Evolutionary conservation across 2,329 filamentous ascomycete species (phyloP).

Genomic region (Fonsecaea pugnacius): DNA sequence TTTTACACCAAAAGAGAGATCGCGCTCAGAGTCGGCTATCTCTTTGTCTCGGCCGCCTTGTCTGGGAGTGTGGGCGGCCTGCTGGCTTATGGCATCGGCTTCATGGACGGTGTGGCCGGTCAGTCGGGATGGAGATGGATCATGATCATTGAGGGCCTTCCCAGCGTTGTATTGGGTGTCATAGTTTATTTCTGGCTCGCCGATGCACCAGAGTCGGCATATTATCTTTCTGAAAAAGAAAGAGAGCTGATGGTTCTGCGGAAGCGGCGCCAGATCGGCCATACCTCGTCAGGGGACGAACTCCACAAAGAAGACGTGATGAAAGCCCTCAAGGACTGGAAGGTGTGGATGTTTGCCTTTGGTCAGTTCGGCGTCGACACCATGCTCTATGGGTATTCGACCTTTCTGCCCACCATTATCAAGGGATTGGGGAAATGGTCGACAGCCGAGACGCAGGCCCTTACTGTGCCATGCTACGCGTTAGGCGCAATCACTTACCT

Average conservation of each 20-base stretch:
- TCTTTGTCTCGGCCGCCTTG: constrained; percentile 55
- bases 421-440: constrained; percentile 68
- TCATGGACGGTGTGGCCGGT: constrained; percentile 56
- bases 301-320: constrained; percentile 68
- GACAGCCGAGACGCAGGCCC: constrained; percentile 69
- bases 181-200: constrained; percentile 52
- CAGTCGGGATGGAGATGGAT: constrained; percentile 56
- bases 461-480: constrained; percentile 79
- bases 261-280: constrained; percentile 56
- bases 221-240: constrained; percentile 50
- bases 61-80: constrained; percentile 60
- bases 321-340: constrained; percentile 74
- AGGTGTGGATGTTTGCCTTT: constrained; percentile 70
- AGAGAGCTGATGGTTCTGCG: constrained; percentile 60
- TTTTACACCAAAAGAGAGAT: constrained; percentile 53
- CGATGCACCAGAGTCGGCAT: constrained; percentile 52
- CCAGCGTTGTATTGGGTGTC: constrained; percentile 51
- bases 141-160: constrained; percentile 60
- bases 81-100: constrained; percentile 56
- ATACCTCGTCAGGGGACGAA: constrained; percentile 55
- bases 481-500: constrained; percentile 73
- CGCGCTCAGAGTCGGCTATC: constrained; percentile 49
- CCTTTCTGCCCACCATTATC: constrained; percentile 80
- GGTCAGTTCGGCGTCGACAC: constrained; percentile 75
- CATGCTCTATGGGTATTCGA: constrained; percentile 78